phyloP scores from a whole-genome alignment of 129 eudicot species.

The Arctium minus region DNA sequence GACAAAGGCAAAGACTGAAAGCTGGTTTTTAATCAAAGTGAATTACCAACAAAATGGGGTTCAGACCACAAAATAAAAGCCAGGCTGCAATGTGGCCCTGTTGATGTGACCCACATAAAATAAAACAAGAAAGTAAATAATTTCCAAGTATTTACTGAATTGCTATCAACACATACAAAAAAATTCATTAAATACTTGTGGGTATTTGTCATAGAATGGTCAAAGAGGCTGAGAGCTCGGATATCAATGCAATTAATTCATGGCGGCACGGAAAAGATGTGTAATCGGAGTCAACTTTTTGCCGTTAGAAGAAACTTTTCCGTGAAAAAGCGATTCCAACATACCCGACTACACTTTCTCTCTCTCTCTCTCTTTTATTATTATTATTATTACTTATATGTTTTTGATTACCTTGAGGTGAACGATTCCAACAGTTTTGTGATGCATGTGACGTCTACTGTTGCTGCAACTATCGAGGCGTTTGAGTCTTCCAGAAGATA shows the following conservation, averaged over 20 bases:
- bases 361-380: neutral
- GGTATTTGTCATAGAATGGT: neutral
- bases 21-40: slow-evolving; percentile 19
- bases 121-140: slow-evolving; percentile 34
- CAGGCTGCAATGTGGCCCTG: slow-evolving; percentile 41
- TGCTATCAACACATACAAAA: neutral
- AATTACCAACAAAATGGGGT: neutral
- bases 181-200: neutral
- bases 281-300: slow-evolving; percentile 20
- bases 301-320: neutral
- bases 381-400: too few species aligned
- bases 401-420: slow-evolving; percentile 34
- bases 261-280: slow-evolving; percentile 17
- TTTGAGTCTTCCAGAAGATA: slow-evolving; percentile 12
- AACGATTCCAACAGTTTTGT: slow-evolving; percentile 22
- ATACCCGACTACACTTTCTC: neutral
- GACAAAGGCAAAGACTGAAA: neutral
- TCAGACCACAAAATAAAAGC: slow-evolving; percentile 29
- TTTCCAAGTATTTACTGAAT: slow-evolving; percentile 1
- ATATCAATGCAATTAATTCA: slow-evolving; percentile 14
- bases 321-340: neutral
- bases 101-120: slow-evolving; percentile 69
- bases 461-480: slow-evolving; percentile 16
- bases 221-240: slow-evolving; percentile 17
- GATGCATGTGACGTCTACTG: slow-evolving; percentile 14